These are phyloP conservation scores for Ophiocordyceps camponoti-rufipedis DNA, from an alignment of 2,329 filamentous ascomycete genomes.

Conservation along the genomic window DNA sequence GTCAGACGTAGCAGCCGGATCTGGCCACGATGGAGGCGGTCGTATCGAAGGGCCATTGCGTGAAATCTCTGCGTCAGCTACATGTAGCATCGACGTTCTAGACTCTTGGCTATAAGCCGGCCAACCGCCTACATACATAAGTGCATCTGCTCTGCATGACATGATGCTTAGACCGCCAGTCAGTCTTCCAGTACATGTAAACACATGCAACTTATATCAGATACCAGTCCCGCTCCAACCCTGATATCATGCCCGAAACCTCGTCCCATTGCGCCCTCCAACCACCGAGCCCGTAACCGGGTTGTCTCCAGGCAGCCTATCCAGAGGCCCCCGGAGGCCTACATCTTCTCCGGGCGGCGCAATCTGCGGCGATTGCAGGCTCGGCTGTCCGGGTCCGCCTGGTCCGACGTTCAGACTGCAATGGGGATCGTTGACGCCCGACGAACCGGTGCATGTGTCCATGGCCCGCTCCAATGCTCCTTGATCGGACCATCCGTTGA, in stretches of 20 bases:
- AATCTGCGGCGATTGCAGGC: constrained; percentile 5
- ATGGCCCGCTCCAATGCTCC: constrained; percentile 8
- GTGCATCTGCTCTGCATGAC: no score
- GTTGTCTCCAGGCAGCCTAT: constrained; percentile 10
- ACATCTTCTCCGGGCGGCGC: constrained; percentile 9
- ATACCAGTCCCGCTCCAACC: no score
- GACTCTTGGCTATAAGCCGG: no score
- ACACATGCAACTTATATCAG: no score
- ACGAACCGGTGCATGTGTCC: constrained; percentile 8
- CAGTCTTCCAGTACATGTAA: no score
- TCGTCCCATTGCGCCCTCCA: not conserved
- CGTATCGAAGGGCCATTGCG: constrained; percentile 17
- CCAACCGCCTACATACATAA: no score
- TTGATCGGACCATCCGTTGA: constrained; percentile 13
- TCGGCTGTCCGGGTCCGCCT: constrained; percentile 7
- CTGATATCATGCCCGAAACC: not conserved
- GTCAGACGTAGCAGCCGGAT: not conserved
- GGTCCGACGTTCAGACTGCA: constrained; percentile 10
- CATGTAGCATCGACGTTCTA: no score
- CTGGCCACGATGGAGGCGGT: constrained; percentile 17
- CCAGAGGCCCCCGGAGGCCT: constrained; percentile 7
- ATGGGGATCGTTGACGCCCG: constrained; percentile 6
- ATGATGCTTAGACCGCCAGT: no score
- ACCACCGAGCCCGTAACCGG: constrained; percentile 5
- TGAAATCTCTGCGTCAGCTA: no score